Percentiles rank a stretch among this genome's conserved stretches.
Evolutionary conservation across 768 basidiomycete genomes (phyloP).

Genomic region (Mycena haematopus): DNA sequence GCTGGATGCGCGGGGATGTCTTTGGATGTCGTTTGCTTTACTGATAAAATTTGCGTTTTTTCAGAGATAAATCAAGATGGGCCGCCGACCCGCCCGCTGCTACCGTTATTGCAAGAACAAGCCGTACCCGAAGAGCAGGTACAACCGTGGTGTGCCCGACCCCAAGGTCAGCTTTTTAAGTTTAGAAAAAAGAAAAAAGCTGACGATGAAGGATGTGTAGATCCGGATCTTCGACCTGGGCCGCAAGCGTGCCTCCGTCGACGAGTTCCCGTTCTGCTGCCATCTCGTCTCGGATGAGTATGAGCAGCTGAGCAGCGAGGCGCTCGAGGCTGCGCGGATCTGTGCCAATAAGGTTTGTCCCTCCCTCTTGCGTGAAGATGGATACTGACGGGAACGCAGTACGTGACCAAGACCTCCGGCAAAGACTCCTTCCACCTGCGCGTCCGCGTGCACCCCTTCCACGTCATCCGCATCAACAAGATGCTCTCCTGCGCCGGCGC

Average conservation of each 20-base stretch:
- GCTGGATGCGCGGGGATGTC: no score
- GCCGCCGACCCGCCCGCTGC: slow-evolving; percentile 97
- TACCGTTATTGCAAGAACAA: slow-evolving; percentile 99
- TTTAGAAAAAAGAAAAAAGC: neutral
- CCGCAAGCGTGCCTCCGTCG: slow-evolving; percentile 93
- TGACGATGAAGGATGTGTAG: slow-evolving; percentile 51
- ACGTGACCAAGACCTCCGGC: slow-evolving; percentile 96
- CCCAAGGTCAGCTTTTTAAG: slow-evolving; percentile 66
- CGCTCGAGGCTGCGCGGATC: slow-evolving; percentile 97
- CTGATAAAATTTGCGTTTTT: no score
- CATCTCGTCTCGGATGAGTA: slow-evolving; percentile 98
- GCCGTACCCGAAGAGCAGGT: slow-evolving; percentile 94
- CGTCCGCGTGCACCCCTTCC: slow-evolving; percentile 97
- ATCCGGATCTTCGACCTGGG: slow-evolving; percentile 97
- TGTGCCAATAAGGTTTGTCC: slow-evolving; percentile 87
- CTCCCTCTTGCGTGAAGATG: no score
- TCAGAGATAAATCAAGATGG: slow-evolving; percentile 63
- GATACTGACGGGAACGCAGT: no score
- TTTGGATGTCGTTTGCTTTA: no score
- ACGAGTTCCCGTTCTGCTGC: slow-evolving; percentile 97
- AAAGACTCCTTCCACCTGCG: slow-evolving; percentile 99
- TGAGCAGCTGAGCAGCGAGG: slow-evolving; percentile 94
- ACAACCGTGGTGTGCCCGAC: slow-evolving; percentile 99
- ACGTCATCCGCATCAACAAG: slow-evolving; percentile 99
- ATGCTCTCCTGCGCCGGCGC: slow-evolving; percentile 99